Percentiles rank a stretch among this genome's conserved stretches.
Evolutionary conservation across 2,329 filamentous ascomycete species (phyloP).

Genomic region (Fusarium graminum): DNA sequence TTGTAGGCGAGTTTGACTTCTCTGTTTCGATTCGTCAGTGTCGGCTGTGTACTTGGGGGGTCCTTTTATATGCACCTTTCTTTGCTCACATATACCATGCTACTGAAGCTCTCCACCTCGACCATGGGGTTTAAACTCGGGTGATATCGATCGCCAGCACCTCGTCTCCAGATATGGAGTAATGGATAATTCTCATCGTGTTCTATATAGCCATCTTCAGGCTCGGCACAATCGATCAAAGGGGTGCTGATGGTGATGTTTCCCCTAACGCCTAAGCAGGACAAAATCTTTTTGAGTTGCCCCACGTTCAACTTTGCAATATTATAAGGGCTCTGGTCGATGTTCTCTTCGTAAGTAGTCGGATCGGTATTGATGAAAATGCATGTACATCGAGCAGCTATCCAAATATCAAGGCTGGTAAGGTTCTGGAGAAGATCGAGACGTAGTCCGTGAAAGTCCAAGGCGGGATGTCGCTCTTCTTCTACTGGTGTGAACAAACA

Average conservation of each 20-base stretch:
- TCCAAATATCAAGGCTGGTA: constrained; percentile 13
- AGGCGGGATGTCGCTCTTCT: constrained; percentile 8
- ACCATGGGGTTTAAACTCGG: constrained; percentile 3
- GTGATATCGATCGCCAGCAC: constrained; percentile 12
- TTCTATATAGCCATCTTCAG: constrained; percentile 12
- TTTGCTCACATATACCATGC: background rate
- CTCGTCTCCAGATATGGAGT: constrained; percentile 13
- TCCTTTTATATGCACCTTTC: background rate
- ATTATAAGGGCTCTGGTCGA: constrained; percentile 12
- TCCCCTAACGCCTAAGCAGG: background rate
- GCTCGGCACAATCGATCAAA: background rate
- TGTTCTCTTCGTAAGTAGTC: background rate
- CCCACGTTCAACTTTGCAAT: background rate
- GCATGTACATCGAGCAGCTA: constrained; percentile 9
- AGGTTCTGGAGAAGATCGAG: constrained; percentile 20
- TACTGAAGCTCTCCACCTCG: background rate
- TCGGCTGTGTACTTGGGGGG: no score
- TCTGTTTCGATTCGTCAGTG: no score
- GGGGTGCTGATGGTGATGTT: constrained; percentile 15
- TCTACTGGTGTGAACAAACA: background rate
- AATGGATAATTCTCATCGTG: background rate
- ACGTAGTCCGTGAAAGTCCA: constrained; percentile 16
- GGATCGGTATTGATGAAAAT: background rate
- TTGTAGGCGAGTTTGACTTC: no score
- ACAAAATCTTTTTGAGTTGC: background rate